Conservation (phyloP, 2,329 filamentous ascomycete genomes). For the Trichoderma koningii region DNA sequence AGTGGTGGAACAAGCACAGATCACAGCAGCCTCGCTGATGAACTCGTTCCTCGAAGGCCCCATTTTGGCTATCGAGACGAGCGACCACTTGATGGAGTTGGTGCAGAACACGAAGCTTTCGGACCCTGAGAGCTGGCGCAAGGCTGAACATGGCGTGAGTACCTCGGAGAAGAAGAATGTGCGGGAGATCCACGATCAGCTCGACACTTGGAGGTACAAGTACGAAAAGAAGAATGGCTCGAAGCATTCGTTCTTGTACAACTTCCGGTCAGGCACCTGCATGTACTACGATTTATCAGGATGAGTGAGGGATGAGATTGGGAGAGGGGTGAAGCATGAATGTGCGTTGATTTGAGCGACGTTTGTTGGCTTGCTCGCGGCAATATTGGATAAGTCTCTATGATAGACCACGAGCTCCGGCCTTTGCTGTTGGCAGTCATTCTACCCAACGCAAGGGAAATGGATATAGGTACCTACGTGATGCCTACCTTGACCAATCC, state of each 20-base stretch:
- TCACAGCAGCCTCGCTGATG: slow-evolving; percentile 61
- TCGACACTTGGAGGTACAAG: slow-evolving; percentile 63
- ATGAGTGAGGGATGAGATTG: slow-evolving; percentile 35
- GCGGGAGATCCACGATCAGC: slow-evolving; percentile 76
- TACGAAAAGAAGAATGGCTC: slow-evolving; percentile 57
- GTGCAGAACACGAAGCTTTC: slow-evolving; percentile 74
- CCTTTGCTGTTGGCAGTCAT: too few species aligned
- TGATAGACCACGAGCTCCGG: too few species aligned
- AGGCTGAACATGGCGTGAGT: slow-evolving; percentile 74
- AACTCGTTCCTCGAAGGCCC: slow-evolving; percentile 74
- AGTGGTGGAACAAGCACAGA: slow-evolving; percentile 78
- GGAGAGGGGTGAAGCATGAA: neutral
- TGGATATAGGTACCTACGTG: too few species aligned
- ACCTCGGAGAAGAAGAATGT: slow-evolving; percentile 80
- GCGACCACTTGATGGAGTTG: slow-evolving; percentile 77
- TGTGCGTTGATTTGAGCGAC: neutral
- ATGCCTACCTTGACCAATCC: too few species aligned
- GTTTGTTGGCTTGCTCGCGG: neutral
- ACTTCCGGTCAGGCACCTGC: slow-evolving; percentile 81
- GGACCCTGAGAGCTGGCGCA: slow-evolving; percentile 82
- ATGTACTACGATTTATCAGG: slow-evolving; percentile 78
- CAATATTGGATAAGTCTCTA: too few species aligned
- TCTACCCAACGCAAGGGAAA: too few species aligned
- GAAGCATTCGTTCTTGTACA: slow-evolving; percentile 84
- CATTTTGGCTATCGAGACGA: slow-evolving; percentile 84